Percentiles rank a stretch among this genome's conserved stretches.
Evolutionary conservation across 1,284 basidiomycete genomes (phyloP).

Genomic region (Fomitopsis palustris): DNA sequence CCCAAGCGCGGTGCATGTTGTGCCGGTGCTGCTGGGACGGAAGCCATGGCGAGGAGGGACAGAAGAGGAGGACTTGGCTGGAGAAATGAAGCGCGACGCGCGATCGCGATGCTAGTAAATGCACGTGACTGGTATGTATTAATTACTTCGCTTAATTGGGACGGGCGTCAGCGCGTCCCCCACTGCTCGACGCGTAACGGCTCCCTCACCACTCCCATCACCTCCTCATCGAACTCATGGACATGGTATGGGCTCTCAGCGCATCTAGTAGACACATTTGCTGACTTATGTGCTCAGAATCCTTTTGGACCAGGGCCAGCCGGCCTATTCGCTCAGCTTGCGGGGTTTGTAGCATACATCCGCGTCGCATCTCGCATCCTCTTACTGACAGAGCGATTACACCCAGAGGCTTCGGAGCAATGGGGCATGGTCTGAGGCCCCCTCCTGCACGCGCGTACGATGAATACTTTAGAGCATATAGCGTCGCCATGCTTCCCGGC

Average conservation of each 20-base stretch:
- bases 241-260: constrained; percentile 50
- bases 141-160: constrained; percentile 16
- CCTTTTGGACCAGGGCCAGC: constrained; percentile 47
- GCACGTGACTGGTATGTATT: constrained; percentile 15
- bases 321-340: constrained; percentile 57
- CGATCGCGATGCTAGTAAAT: constrained; percentile 2
- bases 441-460: constrained; percentile 67
- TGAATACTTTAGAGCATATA: constrained; percentile 83
- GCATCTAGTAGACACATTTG: no score
- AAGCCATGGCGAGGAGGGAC: constrained; percentile 35
- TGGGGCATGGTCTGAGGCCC: constrained; percentile 42
- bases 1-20: constrained; percentile 26
- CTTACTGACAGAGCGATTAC: not conserved
- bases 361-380: not conserved
- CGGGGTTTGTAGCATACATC: constrained; percentile 40
- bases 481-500: constrained; percentile 81
- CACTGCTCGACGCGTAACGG: not conserved
- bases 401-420: constrained; percentile 47
- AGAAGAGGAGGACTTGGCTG: constrained; percentile 4
- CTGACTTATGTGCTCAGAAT: constrained; percentile 35
- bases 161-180: constrained; percentile 3
- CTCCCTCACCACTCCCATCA: not conserved
- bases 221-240: constrained; percentile 39
- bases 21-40: constrained; percentile 35
- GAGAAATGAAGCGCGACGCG: constrained; percentile 1